Evolutionary conservation across 495 filamentous ascomycete species (phyloP).

Genomic region (Bombardia bombarda): DNA sequence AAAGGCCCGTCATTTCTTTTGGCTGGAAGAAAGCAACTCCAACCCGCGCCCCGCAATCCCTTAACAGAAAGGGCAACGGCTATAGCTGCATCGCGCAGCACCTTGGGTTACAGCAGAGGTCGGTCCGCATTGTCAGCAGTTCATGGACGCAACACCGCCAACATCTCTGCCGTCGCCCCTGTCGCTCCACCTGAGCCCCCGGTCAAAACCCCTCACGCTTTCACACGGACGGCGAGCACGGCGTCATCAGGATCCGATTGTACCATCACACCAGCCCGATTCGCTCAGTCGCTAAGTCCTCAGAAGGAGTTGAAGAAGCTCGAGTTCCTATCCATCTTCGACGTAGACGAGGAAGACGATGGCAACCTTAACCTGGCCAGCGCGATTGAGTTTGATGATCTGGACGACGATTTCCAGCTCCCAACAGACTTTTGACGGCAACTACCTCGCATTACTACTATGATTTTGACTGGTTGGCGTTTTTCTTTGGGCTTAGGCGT

Average conservation of each 20-base stretch:
- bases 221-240: slow-evolving; percentile 30
- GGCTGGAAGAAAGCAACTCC: slow-evolving; percentile 33
- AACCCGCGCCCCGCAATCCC: slow-evolving; percentile 29
- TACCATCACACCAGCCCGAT: slow-evolving; percentile 43
- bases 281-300: slow-evolving; percentile 26
- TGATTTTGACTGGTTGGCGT: too few species aligned
- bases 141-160: slow-evolving; percentile 14
- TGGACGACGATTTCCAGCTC: slow-evolving; percentile 35
- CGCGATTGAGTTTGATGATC: slow-evolving; percentile 25
- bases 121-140: slow-evolving; percentile 48
- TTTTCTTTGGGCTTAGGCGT: neutral
- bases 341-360: slow-evolving; percentile 28
- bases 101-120: slow-evolving; percentile 75
- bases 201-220: slow-evolving; percentile 4
- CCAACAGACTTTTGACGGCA: slow-evolving; percentile 26
- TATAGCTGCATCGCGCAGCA: slow-evolving; percentile 62
- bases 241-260: slow-evolving; percentile 35
- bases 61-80: slow-evolving; percentile 50
- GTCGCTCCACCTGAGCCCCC: slow-evolving; percentile 7
- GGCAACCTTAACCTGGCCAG: slow-evolving; percentile 16
- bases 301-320: slow-evolving; percentile 27
- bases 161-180: slow-evolving; percentile 1
- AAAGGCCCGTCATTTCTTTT: slow-evolving; percentile 30
- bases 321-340: slow-evolving; percentile 37
- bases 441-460: neutral